phyloP scores from a whole-genome alignment of 768 basidiomycete species.

The Filobasidium wieringae region DNA sequence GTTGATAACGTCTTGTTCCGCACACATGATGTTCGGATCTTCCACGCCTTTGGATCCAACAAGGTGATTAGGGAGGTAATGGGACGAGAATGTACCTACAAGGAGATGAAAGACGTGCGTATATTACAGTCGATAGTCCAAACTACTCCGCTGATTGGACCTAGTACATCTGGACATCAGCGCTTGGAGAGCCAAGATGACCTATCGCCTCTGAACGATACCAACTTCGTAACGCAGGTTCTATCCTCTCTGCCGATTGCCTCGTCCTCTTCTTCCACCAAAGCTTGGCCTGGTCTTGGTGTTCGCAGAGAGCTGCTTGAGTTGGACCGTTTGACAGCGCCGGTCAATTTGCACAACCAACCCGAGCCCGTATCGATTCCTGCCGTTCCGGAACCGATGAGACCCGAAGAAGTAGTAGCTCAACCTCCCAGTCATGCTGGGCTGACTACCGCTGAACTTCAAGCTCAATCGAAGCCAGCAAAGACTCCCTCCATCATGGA shows the following conservation, averaged over 20 bases:
- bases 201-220: slow-evolving; percentile 74
- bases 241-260: slow-evolving; percentile 42
- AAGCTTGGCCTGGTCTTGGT: slow-evolving; percentile 74
- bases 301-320: slow-evolving; percentile 49
- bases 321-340: too few relatives aligned
- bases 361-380: too few relatives aligned
- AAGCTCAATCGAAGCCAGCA: not conserved
- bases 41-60: slow-evolving; percentile 56
- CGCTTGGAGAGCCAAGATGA: slow-evolving; percentile 46
- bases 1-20: slow-evolving; percentile 93
- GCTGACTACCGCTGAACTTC: not conserved
- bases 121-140: not conserved
- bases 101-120: slow-evolving; percentile 61
- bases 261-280: slow-evolving; percentile 47
- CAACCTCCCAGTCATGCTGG: not conserved
- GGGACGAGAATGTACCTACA: slow-evolving; percentile 87
- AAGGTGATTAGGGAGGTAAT: slow-evolving; percentile 63
- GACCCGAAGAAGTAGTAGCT: too few relatives aligned
- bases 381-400: too few relatives aligned
- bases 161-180: slow-evolving; percentile 9
- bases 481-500: slow-evolving; percentile 10
- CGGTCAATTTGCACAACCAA: too few relatives aligned
- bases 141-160: not conserved
- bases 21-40: slow-evolving; percentile 74
- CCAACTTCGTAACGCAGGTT: slow-evolving; percentile 53